These are phyloP conservation scores for Diaporthe sp. DNA, from an alignment of 2,329 filamentous ascomycete species.

Conservation along the genomic window DNA sequence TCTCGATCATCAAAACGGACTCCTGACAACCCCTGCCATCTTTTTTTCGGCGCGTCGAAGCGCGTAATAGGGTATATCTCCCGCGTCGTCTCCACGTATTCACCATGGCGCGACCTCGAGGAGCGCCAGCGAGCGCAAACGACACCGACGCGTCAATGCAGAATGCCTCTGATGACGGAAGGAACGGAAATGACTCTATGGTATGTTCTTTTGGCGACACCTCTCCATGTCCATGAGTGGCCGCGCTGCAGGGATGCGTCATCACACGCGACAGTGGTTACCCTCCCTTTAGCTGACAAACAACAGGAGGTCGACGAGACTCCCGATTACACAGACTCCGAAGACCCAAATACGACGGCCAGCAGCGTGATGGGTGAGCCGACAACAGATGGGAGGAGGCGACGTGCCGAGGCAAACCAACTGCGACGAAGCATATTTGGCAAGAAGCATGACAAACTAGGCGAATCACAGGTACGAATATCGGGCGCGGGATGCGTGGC, in stretches of 20 bases:
- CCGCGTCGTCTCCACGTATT: slow-evolving; percentile 46
- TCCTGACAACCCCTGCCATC: not conserved
- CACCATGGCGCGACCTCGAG: slow-evolving; percentile 68
- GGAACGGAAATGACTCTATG: slow-evolving; percentile 61
- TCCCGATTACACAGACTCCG: slow-evolving; percentile 76
- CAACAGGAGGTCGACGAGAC: slow-evolving; percentile 74
- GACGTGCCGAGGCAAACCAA: slow-evolving; percentile 88
- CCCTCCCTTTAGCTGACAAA: slow-evolving; percentile 4
- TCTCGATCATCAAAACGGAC: slow-evolving; percentile 27
- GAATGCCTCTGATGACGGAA: slow-evolving; percentile 66
- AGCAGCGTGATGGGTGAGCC: slow-evolving; percentile 89
- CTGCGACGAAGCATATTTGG: slow-evolving; percentile 93
- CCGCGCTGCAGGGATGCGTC: slow-evolving; percentile 1
- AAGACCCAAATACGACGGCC: slow-evolving; percentile 78
- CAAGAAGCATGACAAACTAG: slow-evolving; percentile 92
- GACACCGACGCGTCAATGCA: slow-evolving; percentile 75
- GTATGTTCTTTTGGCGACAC: slow-evolving; percentile 52
- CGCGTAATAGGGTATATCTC: slow-evolving; percentile 35
- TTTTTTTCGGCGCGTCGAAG: slow-evolving; percentile 59
- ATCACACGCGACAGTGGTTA: not conserved
- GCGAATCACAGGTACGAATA: slow-evolving; percentile 86
- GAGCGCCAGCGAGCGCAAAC: slow-evolving; percentile 65
- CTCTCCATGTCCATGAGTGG: not conserved
- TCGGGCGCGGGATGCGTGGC: not conserved
- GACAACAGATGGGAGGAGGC: slow-evolving; percentile 82